Evolutionary conservation across 2,329 filamentous ascomycete species (phyloP).

Genomic region (Cercospora brassicicola): DNA sequence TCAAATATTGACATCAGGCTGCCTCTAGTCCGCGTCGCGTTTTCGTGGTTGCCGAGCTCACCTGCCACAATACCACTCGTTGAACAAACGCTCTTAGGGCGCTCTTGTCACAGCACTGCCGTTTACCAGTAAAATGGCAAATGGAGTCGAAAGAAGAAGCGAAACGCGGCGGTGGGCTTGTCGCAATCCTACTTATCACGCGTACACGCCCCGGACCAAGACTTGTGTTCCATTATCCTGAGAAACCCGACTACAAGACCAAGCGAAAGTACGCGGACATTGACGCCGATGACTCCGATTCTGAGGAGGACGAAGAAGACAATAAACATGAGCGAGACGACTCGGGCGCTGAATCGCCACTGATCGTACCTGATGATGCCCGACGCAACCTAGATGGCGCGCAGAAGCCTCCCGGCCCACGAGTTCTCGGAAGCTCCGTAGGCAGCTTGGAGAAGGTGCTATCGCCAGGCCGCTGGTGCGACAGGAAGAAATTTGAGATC

Average conservation of each 20-base stretch:
- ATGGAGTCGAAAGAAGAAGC: slow-evolving; percentile 12
- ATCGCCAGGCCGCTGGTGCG: slow-evolving; percentile 63
- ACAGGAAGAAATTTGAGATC: slow-evolving; percentile 84
- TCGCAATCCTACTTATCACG: slow-evolving; percentile 74
- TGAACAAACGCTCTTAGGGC: too few relatives aligned
- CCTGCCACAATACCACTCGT: neutral
- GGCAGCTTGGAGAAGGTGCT: slow-evolving; percentile 77
- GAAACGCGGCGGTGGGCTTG: slow-evolving; percentile 39
- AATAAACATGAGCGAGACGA: slow-evolving; percentile 2
- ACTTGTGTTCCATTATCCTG: slow-evolving; percentile 81
- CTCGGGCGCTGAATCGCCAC: neutral
- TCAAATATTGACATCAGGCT: neutral
- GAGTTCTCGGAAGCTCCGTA: slow-evolving; percentile 32
- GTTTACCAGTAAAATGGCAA: neutral
- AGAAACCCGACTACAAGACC: slow-evolving; percentile 13
- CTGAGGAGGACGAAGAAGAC: slow-evolving; percentile 23
- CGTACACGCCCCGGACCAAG: slow-evolving; percentile 76
- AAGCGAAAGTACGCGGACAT: neutral
- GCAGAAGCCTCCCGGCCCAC: slow-evolving; percentile 3
- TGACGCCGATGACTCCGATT: slow-evolving; percentile 8
- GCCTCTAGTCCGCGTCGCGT: neutral
- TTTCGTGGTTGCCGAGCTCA: neutral
- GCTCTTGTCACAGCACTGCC: neutral
- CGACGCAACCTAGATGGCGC: slow-evolving; percentile 14
- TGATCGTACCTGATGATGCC: slow-evolving; percentile 17